Conservation (phyloP, 208 protist species). For the Trypanosoma brucei region DNA sequence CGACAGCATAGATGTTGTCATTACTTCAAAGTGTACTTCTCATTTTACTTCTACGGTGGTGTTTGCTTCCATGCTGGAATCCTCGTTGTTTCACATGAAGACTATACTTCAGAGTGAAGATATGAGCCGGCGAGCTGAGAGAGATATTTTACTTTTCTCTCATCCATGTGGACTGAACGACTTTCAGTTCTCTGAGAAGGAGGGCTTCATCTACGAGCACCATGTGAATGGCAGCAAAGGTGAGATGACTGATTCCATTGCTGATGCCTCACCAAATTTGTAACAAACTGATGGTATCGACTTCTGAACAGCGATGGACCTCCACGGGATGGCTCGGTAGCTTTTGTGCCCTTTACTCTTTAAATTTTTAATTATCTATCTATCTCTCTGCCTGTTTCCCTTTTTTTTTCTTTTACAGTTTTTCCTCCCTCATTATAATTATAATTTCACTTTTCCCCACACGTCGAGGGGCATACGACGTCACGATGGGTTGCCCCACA, state of each 20-base stretch:
- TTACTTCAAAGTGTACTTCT: slow-evolving; percentile 26
- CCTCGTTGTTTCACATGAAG: slow-evolving; percentile 27
- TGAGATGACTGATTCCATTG: neutral
- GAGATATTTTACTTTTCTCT: slow-evolving; percentile 14
- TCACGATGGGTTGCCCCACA: no score
- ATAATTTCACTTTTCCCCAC: slow-evolving; percentile 15
- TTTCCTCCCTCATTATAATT: slow-evolving; percentile 12
- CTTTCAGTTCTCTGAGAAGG: slow-evolving; percentile 16
- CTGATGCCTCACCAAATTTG: neutral
- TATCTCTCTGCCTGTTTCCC: neutral
- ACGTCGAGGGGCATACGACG: no score
- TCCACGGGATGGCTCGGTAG: neutral
- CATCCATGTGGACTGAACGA: slow-evolving; percentile 23
- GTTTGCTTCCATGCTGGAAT: slow-evolving; percentile 29
- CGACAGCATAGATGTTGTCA: slow-evolving; percentile 26
- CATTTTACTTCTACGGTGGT: slow-evolving; percentile 21
- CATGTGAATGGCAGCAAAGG: slow-evolving; percentile 10
- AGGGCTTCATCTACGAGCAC: slow-evolving; percentile 17
- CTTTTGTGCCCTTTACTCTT: slow-evolving; percentile 7
- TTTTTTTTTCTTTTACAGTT: slow-evolving; percentile 20
- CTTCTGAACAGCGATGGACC: neutral
- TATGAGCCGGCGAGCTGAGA: neutral
- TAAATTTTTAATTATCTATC: neutral
- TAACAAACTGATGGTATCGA: no score
- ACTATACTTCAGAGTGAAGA: slow-evolving; percentile 20